A percentile compares a stretch with the other conserved stretches of the same genome.
Conservation (phyloP, 805 yeast genomes). For the Candida sithepensis region DNA sequence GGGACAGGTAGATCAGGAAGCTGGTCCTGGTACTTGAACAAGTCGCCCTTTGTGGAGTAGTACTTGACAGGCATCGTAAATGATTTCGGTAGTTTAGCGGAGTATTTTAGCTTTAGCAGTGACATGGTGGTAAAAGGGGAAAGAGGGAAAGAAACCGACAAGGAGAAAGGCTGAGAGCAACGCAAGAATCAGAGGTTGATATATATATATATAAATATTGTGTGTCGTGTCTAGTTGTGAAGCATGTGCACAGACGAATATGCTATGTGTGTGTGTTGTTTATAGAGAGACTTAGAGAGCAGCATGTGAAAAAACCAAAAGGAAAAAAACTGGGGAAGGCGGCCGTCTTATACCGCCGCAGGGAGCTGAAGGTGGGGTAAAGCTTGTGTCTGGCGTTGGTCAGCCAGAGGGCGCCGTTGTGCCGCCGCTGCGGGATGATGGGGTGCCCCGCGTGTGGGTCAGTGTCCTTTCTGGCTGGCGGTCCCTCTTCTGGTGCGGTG, state of each 20-base stretch:
- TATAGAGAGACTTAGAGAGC: neutral
- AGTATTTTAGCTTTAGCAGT: neutral
- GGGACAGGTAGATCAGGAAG: constrained; percentile 91
- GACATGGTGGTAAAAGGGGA: neutral
- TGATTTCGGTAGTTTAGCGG: neutral
- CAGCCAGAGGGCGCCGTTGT: no score
- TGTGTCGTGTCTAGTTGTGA: no score
- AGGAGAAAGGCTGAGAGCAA: no score
- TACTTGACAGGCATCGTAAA: neutral
- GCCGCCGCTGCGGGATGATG: neutral
- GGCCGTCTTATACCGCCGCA: neutral
- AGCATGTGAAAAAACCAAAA: neutral
- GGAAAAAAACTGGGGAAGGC: no score
- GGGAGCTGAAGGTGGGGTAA: neutral
- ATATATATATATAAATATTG: no score
- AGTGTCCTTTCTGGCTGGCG: no score
- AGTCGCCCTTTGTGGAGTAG: constrained; percentile 48
- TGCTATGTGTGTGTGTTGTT: no score
- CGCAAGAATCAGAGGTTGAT: no score
- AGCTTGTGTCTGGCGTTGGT: no score
- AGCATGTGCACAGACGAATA: no score
- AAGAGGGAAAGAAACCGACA: neutral
- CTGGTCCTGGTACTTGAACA: constrained; percentile 66
- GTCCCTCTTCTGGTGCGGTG: no score
- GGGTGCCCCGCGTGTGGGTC: neutral